phyloP scores from a whole-genome alignment of 2,329 filamentous ascomycete species.

The Bretziella fagacearum region DNA sequence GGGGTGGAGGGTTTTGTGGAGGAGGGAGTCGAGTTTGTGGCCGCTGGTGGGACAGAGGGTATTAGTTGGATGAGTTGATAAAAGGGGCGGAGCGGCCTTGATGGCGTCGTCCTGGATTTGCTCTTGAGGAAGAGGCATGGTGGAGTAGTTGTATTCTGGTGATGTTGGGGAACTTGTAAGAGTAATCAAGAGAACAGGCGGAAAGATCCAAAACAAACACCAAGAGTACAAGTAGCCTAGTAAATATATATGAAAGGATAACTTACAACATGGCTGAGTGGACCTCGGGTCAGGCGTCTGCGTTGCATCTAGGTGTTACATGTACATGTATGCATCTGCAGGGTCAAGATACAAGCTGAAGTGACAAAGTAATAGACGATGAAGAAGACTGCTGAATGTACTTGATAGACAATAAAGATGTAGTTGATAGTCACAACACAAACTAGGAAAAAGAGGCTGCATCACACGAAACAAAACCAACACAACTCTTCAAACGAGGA shows the following conservation, averaged over 20 bases:
- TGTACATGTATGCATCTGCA: neutral
- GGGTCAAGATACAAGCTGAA: too few species aligned
- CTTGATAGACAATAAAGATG: neutral
- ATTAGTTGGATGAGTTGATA: neutral
- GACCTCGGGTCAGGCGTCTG: too few species aligned
- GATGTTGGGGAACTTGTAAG: neutral
- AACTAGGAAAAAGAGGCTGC: neutral
- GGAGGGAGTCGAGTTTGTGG: conserved; percentile 4
- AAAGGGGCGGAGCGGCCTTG: neutral
- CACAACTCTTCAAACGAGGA: too few species aligned
- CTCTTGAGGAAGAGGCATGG: neutral
- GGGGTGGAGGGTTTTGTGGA: conserved; percentile 8
- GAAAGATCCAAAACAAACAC: too few species aligned
- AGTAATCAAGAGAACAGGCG: too few species aligned
- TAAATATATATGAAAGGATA: neutral
- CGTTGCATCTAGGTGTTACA: neutral
- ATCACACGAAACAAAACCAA: neutral
- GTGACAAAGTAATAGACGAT: too few species aligned
- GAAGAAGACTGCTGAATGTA: too few species aligned
- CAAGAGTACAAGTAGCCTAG: neutral
- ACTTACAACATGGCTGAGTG: conserved; percentile 12
- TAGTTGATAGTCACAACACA: neutral
- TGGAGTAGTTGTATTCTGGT: too few species aligned
- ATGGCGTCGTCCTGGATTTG: neutral
- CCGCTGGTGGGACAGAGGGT: neutral